Conservation (phyloP, 2,329 filamentous ascomycete genomes). For the Neofusicoccum kwambonambiense region DNA sequence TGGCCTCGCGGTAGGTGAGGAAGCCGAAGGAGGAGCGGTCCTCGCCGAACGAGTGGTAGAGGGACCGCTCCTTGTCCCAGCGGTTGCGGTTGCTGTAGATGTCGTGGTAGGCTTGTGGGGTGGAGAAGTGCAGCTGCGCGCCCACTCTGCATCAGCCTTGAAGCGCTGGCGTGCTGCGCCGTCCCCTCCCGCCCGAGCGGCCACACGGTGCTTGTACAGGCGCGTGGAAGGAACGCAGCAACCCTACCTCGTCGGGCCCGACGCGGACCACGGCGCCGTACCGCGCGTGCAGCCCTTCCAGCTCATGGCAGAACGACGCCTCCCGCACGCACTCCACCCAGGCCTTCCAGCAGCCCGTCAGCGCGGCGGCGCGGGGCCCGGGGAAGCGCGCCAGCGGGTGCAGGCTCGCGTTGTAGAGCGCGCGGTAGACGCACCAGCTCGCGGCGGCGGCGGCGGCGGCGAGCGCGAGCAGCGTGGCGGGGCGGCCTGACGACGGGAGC, state of each 20-base stretch:
- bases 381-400: conserved; percentile 2
- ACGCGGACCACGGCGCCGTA: conserved; percentile 31
- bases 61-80: conserved; percentile 43
- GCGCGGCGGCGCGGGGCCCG: conserved; percentile 20
- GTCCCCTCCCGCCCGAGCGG: too few relatives aligned
- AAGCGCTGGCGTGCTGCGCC: too few relatives aligned
- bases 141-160: too few relatives aligned
- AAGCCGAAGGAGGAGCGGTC: conserved; percentile 46
- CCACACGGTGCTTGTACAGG: not conserved
- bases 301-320: conserved; percentile 30
- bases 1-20: conserved; percentile 40
- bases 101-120: conserved; percentile 43
- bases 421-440: not conserved
- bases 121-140: conserved; percentile 43
- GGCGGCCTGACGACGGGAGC: not conserved
- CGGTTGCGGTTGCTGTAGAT: conserved; percentile 44
- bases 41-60: conserved; percentile 44
- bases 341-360: conserved; percentile 30
- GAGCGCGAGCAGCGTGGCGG: not conserved
- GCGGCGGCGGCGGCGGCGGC: not conserved
- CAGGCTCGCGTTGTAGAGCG: conserved; percentile 10
- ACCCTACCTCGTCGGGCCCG: conserved; percentile 30
- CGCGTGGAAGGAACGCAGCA: not conserved
- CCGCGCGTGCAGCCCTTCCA: conserved; percentile 28
- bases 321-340: conserved; percentile 30